Evolutionary conservation across 1,284 basidiomycete genomes (phyloP).

Genomic region (Cryptococcus sp.): DNA sequence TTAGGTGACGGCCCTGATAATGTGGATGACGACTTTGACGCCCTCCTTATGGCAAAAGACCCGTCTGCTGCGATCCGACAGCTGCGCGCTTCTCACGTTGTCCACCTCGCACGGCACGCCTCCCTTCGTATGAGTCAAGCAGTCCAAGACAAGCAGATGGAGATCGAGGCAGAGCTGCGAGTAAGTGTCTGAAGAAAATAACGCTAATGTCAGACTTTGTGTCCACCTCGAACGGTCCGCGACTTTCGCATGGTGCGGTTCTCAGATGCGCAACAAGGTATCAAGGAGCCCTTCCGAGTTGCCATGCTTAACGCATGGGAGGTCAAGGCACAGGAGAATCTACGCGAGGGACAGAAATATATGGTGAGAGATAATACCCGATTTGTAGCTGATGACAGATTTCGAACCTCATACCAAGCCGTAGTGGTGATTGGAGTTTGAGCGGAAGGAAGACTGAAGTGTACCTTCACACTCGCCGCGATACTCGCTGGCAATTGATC

Average conservation of each 20-base stretch:
- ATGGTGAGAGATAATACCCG: conserved; percentile 53
- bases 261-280: conserved; percentile 65
- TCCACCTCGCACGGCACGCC: conserved; percentile 66
- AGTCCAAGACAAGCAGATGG: conserved; percentile 59
- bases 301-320: conserved; percentile 87
- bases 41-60: conserved; percentile 38
- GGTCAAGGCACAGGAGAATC: conserved; percentile 62
- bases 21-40: conserved; percentile 42
- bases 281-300: conserved; percentile 59
- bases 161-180: conserved; percentile 69
- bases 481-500: conserved; percentile 60
- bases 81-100: conserved; percentile 58
- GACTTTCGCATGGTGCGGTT: conserved; percentile 77
- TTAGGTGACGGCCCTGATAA: conserved; percentile 24
- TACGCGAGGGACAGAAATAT: conserved; percentile 70
- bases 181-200: conserved; percentile 53
- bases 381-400: conserved; percentile 52
- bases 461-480: conserved; percentile 64
- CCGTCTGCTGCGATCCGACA: conserved; percentile 48
- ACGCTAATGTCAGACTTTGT: conserved; percentile 58
- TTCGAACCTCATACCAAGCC: conserved; percentile 65
- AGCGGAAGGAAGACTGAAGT: conserved; percentile 58
- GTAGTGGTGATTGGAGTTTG: conserved; percentile 64
- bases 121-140: conserved; percentile 60
- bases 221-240: conserved; percentile 75